Percentiles rank a stretch among this genome's conserved stretches.
Evolutionary conservation across 441 rosid species (phyloP).

Genomic region (Dalechampia spathulata): DNA sequence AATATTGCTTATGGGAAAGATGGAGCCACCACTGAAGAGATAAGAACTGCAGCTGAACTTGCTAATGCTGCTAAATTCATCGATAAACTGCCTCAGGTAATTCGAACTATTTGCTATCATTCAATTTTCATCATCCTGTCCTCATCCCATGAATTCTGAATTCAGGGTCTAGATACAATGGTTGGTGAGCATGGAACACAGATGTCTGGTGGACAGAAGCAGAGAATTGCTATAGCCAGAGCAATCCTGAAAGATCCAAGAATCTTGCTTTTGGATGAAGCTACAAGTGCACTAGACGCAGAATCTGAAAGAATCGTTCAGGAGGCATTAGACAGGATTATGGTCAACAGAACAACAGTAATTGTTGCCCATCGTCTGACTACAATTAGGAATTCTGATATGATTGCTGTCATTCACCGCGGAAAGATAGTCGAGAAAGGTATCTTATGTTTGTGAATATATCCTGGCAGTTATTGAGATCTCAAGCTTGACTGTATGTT

Average conservation of each 20-base stretch:
- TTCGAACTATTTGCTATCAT: no score
- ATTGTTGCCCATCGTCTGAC: conserved; percentile 67
- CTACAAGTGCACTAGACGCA: no score
- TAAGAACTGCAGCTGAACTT: conserved; percentile 46
- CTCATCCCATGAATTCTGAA: no score
- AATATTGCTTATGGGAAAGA: conserved; percentile 60
- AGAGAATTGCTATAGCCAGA: no score
- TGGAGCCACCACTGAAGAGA: conserved; percentile 56
- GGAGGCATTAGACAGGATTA: conserved; percentile 57
- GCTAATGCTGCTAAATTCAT: conserved; percentile 73
- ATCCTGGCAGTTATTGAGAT: no score
- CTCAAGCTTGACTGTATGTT: neutral
- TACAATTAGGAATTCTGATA: conserved; percentile 49
- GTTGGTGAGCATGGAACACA: conserved; percentile 76
- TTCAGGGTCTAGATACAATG: conserved; percentile 60
- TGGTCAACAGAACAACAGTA: conserved; percentile 57
- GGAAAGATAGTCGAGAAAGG: conserved; percentile 63
- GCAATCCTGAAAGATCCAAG: no score
- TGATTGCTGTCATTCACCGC: no score
- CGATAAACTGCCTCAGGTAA: no score
- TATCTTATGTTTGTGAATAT: conserved; percentile 4
- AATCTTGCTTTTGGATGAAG: no score
- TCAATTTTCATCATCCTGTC: no score
- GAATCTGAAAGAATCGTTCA: no score
- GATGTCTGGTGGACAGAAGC: no score